These are phyloP conservation scores for Hericium rajendrae DNA, from an alignment of 768 basidiomycete species.

Conservation along the genomic window DNA sequence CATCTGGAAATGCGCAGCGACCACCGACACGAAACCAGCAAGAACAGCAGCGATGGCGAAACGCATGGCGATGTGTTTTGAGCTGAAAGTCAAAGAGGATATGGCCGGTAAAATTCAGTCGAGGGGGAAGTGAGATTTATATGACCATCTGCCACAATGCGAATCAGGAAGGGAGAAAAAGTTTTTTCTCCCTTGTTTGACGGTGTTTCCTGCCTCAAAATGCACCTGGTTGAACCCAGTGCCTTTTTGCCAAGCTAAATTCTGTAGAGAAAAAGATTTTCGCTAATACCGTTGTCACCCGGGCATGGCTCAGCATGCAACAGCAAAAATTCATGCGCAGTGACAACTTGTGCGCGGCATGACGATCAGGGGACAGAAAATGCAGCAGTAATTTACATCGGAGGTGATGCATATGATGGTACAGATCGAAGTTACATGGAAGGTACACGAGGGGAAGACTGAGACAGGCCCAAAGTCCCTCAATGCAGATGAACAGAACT, in stretches of 20 bases:
- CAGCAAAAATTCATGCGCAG: no score
- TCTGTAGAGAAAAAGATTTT: no score
- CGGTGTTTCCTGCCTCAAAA: background rate
- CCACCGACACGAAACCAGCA: constrained; percentile 30
- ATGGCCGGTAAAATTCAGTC: background rate
- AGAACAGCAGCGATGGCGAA: constrained; percentile 27
- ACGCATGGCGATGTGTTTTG: constrained; percentile 21
- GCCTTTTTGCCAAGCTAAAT: no score
- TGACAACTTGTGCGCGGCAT: no score
- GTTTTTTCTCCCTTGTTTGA: constrained; percentile 5
- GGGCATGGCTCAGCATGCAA: no score
- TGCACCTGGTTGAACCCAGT: background rate
- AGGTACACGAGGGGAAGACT: background rate
- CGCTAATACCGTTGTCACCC: no score
- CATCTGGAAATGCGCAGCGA: constrained; percentile 71
- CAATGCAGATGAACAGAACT: background rate
- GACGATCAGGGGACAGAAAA: no score
- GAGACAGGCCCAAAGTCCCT: background rate
- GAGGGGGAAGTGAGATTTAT: background rate
- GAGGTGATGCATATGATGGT: no score
- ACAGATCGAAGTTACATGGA: background rate
- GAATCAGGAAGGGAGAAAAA: constrained; percentile 4
- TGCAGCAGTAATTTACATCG: no score
- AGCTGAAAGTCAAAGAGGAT: background rate
- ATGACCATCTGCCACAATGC: background rate